phyloP scores from a whole-genome alignment of 2,329 filamentous ascomycete genomes.

The Colletotrichum sp. region DNA sequence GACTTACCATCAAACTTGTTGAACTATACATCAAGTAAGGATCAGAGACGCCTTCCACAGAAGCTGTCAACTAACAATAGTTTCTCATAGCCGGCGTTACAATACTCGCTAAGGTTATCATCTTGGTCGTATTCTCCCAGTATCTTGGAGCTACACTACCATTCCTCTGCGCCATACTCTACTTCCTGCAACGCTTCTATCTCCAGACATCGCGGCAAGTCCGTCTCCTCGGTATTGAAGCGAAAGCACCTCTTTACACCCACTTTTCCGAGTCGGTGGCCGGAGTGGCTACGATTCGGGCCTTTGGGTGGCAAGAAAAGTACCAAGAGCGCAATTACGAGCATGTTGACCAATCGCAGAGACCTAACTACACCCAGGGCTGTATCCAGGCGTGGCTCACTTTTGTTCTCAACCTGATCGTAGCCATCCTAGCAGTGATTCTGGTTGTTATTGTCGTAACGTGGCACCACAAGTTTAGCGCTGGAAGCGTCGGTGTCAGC shows the following conservation, averaged over 20 bases:
- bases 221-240: conserved; percentile 35
- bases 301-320: conserved; percentile 12
- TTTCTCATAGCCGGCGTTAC: not conserved
- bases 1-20: conserved; percentile 1
- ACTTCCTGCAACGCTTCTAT: conserved; percentile 34
- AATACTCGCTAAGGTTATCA: not conserved
- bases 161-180: conserved; percentile 27
- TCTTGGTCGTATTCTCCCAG: conserved; percentile 8
- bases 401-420: not conserved
- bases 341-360: not conserved
- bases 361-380: not conserved
- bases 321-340: not conserved
- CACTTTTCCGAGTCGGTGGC: conserved; percentile 30
- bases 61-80: not conserved
- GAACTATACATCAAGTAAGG: conserved; percentile 13
- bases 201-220: conserved; percentile 39
- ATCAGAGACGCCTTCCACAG: not conserved
- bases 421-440: not conserved
- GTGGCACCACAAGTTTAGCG: conserved; percentile 30
- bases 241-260: conserved; percentile 36
- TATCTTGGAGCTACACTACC: conserved; percentile 31
- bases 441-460: not conserved
- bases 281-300: conserved; percentile 24
- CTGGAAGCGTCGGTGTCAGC: conserved; percentile 28
- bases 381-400: conserved; percentile 1